Percentiles rank a stretch among this genome's conserved stretches.
Evolutionary conservation across 108 stramenopile species (phyloP).

Genomic region (Craspedostauros australis): DNA sequence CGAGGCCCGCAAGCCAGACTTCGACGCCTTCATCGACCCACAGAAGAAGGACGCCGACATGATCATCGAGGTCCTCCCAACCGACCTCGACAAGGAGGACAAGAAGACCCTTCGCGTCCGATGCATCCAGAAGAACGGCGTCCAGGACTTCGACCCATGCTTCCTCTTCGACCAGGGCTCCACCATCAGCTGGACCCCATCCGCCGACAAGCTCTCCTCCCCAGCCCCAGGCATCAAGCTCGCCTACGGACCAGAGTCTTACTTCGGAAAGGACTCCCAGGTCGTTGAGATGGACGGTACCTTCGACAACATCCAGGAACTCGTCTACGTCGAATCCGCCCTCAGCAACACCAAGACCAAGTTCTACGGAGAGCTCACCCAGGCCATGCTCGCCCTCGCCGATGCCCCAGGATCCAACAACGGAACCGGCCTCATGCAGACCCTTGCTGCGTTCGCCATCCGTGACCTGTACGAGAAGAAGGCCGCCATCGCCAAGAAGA

Average conservation of each 20-base stretch:
- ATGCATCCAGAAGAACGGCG: conserved; percentile 93
- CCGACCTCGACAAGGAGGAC: conserved; percentile 87
- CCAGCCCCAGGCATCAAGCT: conserved; percentile 94
- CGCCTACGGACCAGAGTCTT: conserved; percentile 83
- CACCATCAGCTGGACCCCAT: conserved; percentile 84
- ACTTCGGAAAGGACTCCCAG: conserved; percentile 76
- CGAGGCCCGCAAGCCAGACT: conserved; percentile 94
- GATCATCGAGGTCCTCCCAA: conserved; percentile 95
- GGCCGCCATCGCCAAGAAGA: conserved; percentile 57
- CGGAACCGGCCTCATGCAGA: conserved; percentile 97
- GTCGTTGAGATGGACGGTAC: conserved; percentile 95
- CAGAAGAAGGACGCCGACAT: conserved; percentile 89
- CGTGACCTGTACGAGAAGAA: conserved; percentile 94
- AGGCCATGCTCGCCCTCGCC: conserved; percentile 90
- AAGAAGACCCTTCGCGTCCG: conserved; percentile 94
- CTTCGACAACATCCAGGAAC: conserved; percentile 95
- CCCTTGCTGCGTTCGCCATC: conserved; percentile 93
- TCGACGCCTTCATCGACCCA: conserved; percentile 95
- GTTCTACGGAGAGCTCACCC: conserved; percentile 94
- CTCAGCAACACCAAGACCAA: conserved; percentile 89
- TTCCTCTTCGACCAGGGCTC: conserved; percentile 96
- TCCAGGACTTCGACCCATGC: conserved; percentile 82
- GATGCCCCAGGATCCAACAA: conserved; percentile 94
- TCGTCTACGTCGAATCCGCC: conserved; percentile 93
- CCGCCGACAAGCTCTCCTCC: conserved; percentile 83